These are phyloP conservation scores for Aspergillus ruber DNA, from an alignment of 2,329 filamentous ascomycete species.

Conservation along the genomic window DNA sequence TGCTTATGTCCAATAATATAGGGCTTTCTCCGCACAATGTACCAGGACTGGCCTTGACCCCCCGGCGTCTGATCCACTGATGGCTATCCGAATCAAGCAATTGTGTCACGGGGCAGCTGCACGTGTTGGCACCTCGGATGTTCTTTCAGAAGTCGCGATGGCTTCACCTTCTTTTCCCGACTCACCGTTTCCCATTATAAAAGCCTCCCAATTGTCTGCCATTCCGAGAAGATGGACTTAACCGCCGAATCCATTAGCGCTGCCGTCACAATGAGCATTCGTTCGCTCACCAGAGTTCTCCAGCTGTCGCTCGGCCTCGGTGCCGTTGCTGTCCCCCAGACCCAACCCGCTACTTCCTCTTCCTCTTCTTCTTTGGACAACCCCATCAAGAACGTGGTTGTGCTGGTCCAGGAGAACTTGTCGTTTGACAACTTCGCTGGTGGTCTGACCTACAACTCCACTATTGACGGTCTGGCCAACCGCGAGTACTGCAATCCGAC, in stretches of 20 bases:
- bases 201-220: background rate
- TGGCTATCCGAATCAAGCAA: background rate
- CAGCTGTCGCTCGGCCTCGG: slow-evolving; percentile 6
- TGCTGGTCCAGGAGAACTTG: slow-evolving; percentile 41
- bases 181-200: background rate
- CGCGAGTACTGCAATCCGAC: slow-evolving; percentile 36
- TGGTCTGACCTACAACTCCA: slow-evolving; percentile 31
- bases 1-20: background rate
- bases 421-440: slow-evolving; percentile 38
- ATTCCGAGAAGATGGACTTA: background rate
- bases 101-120: background rate
- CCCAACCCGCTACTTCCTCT: background rate
- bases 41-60: background rate
- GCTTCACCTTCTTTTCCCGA: too few relatives aligned
- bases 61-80: background rate
- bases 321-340: slow-evolving; percentile 5
- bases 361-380: background rate
- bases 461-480: slow-evolving; percentile 30
- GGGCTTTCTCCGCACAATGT: background rate
- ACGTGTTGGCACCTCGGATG: background rate
- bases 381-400: slow-evolving; percentile 45
- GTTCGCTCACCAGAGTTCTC: background rate
- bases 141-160: too few relatives aligned
- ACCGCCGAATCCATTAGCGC: background rate
- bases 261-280: background rate